phyloP scores from a whole-genome alignment of 352 stramenopile species.

The Phytopythium delawarense region DNA sequence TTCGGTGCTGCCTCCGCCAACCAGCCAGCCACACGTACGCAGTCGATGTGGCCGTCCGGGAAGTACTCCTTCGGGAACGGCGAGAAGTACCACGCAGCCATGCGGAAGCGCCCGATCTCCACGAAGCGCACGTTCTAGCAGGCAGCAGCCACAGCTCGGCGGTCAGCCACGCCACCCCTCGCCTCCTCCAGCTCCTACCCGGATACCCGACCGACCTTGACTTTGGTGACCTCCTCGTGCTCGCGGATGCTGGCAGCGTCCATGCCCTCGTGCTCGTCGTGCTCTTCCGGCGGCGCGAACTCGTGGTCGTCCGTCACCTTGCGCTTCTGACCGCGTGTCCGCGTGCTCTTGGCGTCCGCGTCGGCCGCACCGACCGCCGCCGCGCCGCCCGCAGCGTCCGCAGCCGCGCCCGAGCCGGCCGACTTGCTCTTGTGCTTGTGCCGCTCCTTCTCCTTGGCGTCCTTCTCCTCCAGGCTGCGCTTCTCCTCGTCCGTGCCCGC shows the following conservation, averaged over 20 bases:
- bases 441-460: conserved; percentile 68
- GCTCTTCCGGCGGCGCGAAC: conserved; percentile 86
- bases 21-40: conserved; percentile 33
- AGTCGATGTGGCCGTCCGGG: conserved; percentile 78
- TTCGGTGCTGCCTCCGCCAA: background rate
- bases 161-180: background rate
- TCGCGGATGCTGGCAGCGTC: conserved; percentile 96
- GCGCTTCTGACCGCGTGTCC: conserved; percentile 70
- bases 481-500: conserved; percentile 71
- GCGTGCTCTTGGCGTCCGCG: conserved; percentile 26
- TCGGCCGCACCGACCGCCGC: conserved; percentile 1
- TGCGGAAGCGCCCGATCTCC: conserved; percentile 91
- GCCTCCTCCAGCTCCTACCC: background rate
- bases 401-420: conserved; percentile 7
- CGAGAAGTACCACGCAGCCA: conserved; percentile 97
- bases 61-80: conserved; percentile 96
- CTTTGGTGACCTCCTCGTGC: conserved; percentile 97
- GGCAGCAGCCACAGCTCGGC: background rate
- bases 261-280: conserved; percentile 98
- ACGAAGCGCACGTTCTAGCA: conserved; percentile 94
- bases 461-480: conserved; percentile 68
- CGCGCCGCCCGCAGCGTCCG: background rate
- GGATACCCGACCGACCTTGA: conserved; percentile 56
- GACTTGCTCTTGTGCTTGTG: conserved; percentile 40
- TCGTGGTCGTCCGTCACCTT: conserved; percentile 67